phyloP scores from a whole-genome alignment of 2,329 filamentous ascomycete species.

The Cladosporium oxysporum region DNA sequence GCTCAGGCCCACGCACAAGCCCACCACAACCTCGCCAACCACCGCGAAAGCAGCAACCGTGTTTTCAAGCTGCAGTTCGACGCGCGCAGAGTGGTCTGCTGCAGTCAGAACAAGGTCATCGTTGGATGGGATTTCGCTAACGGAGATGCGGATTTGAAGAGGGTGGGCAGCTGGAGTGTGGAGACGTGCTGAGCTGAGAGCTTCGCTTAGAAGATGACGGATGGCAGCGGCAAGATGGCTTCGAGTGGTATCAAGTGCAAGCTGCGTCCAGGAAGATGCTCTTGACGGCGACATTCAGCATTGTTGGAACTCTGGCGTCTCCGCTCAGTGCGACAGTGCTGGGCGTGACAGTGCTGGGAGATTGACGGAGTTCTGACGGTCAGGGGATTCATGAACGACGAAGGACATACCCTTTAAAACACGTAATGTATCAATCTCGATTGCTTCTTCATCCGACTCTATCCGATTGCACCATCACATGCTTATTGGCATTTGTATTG shows the following conservation, averaged over 20 bases:
- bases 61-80: conserved; percentile 99
- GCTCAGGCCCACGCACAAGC: conserved; percentile 39
- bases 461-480: not conserved
- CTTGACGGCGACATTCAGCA: not conserved
- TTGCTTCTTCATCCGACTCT: not conserved
- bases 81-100: conserved; percentile 88
- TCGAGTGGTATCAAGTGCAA: not conserved
- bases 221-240: not conserved
- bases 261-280: not conserved
- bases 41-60: conserved; percentile 53
- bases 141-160: conserved; percentile 65
- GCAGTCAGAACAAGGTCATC: conserved; percentile 86
- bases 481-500: not conserved
- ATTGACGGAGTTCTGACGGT: not conserved
- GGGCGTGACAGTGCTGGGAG: not conserved
- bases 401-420: not conserved
- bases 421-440: conserved; percentile 8
- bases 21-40: conserved; percentile 16
- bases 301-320: not conserved
- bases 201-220: not conserved
- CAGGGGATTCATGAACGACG: not conserved
- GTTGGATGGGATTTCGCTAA: conserved; percentile 98
- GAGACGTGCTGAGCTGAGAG: conserved; percentile 28
- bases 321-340: not conserved
- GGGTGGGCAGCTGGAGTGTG: conserved; percentile 37